A percentile compares a stretch with the other conserved stretches of the same genome.
phyloP scores from a whole-genome alignment of 176 grass and related monocot genomes.

The Lolium perenne region DNA sequence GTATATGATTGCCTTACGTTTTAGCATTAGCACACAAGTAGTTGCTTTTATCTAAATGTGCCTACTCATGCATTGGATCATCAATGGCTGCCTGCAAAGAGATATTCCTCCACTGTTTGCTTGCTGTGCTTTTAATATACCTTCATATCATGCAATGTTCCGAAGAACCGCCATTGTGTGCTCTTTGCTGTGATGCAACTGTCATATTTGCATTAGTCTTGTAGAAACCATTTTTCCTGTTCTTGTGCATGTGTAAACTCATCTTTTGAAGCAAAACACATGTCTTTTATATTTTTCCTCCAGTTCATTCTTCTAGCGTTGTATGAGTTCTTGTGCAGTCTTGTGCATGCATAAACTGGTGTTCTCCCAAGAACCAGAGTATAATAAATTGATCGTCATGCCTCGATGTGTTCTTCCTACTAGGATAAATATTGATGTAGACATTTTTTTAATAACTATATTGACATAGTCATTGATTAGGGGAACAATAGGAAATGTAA shows the following conservation, averaged over 20 bases:
- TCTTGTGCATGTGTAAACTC: neutral
- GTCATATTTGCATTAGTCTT: neutral
- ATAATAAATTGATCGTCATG: no score
- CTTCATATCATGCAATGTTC: neutral
- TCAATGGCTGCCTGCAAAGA: neutral
- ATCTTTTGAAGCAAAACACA: neutral
- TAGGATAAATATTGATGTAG: neutral
- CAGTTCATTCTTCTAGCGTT: neutral
- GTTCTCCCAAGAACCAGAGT: no score
- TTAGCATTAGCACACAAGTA: neutral
- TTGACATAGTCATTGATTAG: neutral
- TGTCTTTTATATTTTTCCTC: neutral
- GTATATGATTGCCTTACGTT: neutral
- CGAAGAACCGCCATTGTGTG: neutral
- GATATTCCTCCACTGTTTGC: neutral
- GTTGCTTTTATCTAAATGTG: neutral
- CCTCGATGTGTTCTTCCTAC: neutral
- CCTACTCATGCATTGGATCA: neutral
- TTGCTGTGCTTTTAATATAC: neutral
- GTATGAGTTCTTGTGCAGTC: neutral
- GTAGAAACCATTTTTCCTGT: neutral
- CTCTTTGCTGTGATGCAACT: neutral
- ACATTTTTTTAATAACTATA: neutral
- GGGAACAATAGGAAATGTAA: slow-evolving; percentile 52
- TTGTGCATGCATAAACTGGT: no score